Evolutionary conservation across 2,329 filamentous ascomycete species (phyloP).

Genomic region (Exophiala spinifera): DNA sequence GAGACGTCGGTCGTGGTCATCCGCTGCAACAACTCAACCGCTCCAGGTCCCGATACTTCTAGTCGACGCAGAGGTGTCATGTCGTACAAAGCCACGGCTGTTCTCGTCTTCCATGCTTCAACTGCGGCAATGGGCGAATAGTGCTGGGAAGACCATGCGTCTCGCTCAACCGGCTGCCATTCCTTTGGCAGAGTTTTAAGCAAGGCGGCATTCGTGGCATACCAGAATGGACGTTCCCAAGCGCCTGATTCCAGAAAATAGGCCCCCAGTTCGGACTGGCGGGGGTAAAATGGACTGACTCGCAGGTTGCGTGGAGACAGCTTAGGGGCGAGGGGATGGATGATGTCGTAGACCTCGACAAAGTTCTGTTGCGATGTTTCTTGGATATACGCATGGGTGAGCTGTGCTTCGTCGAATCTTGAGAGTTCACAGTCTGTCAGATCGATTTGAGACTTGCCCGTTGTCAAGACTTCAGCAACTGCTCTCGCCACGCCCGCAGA

Average conservation of each 20-base stretch:
- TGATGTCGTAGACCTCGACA: conserved; percentile 62
- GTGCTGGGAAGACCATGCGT: conserved; percentile 57
- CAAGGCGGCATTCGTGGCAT: conserved; percentile 54
- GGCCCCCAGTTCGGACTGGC: conserved; percentile 50
- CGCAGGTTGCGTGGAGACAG: conserved; percentile 58
- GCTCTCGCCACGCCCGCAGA: conserved; percentile 62
- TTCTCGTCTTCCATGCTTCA: conserved; percentile 64
- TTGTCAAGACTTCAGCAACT: conserved; percentile 57
- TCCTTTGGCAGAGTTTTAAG: conserved; percentile 50
- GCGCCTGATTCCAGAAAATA: conserved; percentile 58
- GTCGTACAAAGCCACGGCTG: conserved; percentile 61
- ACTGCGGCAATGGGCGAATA: conserved; percentile 59
- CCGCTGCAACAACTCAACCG: conserved; percentile 53
- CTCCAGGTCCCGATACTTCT: conserved; percentile 57
- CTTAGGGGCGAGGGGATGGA: conserved; percentile 59
- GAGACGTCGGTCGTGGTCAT: conserved; percentile 40
- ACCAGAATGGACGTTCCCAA: conserved; percentile 65
- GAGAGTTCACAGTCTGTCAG: conserved; percentile 58
- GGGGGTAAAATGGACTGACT: conserved; percentile 56
- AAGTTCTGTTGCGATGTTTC: conserved; percentile 62
- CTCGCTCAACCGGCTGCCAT: conserved; percentile 56
- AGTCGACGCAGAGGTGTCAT: conserved; percentile 60
- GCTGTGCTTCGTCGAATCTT: conserved; percentile 61
- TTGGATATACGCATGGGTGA: conserved; percentile 53
- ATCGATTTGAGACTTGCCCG: conserved; percentile 55